A percentile compares a stretch with the other conserved stretches of the same genome.
Evolutionary conservation across 139 green algal genomes (phyloP).

Genomic region (Chlorella vulgaris): DNA sequence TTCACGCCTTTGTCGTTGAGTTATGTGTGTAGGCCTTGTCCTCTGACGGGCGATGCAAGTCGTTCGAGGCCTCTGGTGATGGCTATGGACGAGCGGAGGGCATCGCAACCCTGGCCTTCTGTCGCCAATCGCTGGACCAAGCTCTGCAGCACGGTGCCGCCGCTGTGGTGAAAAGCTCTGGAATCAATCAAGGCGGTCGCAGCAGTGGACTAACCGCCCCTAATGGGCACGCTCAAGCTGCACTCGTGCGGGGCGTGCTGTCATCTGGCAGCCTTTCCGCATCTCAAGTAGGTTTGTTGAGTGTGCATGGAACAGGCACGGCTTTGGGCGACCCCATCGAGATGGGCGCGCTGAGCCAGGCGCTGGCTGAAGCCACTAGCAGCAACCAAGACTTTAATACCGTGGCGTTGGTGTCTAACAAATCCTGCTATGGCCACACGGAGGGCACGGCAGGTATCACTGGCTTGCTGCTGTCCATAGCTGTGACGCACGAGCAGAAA

Average conservation of each 20-base stretch:
- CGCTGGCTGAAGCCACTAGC: neutral
- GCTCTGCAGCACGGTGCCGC: neutral
- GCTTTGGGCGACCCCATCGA: conserved; percentile 56
- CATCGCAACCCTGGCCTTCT: conserved; percentile 29
- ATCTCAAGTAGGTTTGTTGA: conserved; percentile 5
- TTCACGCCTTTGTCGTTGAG: neutral
- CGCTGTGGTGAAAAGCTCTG: conserved; percentile 52
- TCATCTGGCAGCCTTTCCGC: conserved; percentile 21
- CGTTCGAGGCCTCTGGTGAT: conserved; percentile 60
- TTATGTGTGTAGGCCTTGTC: conserved; percentile 42
- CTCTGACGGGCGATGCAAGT: conserved; percentile 54
- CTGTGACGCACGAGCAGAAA: conserved; percentile 6
- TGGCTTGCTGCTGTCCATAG: conserved; percentile 62
- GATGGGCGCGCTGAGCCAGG: conserved; percentile 29
- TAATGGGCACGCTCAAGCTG: conserved; percentile 70
- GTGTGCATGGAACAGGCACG: conserved; percentile 58
- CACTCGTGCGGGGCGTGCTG: conserved; percentile 58
- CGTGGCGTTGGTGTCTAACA: conserved; percentile 51
- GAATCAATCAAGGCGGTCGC: conserved; percentile 83
- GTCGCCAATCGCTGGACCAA: neutral
- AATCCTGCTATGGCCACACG: conserved; percentile 60
- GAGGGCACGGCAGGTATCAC: conserved; percentile 64
- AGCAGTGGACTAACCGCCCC: conserved; percentile 82
- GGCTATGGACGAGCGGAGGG: conserved; percentile 66
- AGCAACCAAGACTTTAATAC: neutral